A percentile compares a stretch with the other conserved stretches of the same genome.
These are phyloP conservation scores for Neofusicoccum cordaticola DNA, from an alignment of 2,329 filamentous ascomycete species.

Conservation along the genomic window DNA sequence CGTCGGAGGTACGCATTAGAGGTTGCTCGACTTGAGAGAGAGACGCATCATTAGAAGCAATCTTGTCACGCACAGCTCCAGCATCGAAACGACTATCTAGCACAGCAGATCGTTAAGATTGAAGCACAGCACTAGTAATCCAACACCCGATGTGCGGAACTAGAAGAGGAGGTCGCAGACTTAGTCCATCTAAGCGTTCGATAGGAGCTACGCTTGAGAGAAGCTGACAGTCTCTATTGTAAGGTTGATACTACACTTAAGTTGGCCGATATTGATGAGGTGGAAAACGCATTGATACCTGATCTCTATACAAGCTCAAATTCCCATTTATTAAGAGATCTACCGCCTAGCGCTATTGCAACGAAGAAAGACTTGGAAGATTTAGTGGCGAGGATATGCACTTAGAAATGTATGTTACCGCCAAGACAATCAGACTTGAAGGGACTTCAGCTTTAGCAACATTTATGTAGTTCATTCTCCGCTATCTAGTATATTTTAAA, in stretches of 20 bases:
- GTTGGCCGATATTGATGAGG: not conserved
- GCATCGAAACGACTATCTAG: not conserved
- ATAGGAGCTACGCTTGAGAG: not conserved
- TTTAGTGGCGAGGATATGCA: not conserved
- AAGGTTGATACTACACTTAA: not conserved
- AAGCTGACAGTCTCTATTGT: not conserved
- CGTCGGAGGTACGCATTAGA: not conserved
- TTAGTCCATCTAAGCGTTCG: not conserved
- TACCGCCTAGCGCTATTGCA: not conserved
- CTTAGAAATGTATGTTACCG: not conserved
- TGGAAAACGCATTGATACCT: not conserved
- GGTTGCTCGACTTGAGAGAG: not conserved
- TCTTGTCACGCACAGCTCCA: not conserved
- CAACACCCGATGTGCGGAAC: not conserved
- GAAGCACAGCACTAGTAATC: not conserved
- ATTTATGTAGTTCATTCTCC: not conserved
- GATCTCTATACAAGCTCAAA: not conserved
- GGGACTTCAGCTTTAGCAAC: not conserved
- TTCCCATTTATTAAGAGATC: not conserved
- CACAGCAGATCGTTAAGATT: not conserved
- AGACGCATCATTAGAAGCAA: not conserved
- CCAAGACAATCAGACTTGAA: not conserved
- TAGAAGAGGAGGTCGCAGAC: not conserved
- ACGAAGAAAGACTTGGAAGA: not conserved
- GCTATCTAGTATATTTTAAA: not conserved